These are phyloP conservation scores for Ajuga reptans DNA, from an alignment of 305 asterid genomes.

Conservation along the genomic window DNA sequence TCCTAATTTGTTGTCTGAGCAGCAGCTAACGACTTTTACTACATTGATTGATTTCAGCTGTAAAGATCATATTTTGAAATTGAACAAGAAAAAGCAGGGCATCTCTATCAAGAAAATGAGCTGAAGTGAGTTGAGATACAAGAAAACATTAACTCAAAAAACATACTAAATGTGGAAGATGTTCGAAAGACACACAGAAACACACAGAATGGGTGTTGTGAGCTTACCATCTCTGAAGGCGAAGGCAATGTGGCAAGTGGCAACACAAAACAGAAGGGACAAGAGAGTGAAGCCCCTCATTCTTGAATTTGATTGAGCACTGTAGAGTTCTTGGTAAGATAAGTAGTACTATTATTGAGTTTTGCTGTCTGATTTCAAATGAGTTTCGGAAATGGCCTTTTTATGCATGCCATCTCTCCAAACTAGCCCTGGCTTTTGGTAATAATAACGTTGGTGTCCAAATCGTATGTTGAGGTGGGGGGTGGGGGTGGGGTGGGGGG, in stretches of 20 bases:
- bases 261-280: constrained; percentile 41
- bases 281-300: constrained; percentile 31
- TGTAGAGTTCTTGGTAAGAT: neutral
- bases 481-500: neutral
- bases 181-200: neutral
- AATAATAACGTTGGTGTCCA: constrained; percentile 39
- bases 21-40: no score
- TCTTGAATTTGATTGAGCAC: constrained; percentile 26
- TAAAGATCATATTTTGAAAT: neutral
- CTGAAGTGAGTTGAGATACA: neutral
- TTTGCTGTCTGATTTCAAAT: constrained; percentile 23
- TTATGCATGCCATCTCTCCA: constrained; percentile 47
- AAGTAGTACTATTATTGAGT: neutral
- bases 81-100: neutral
- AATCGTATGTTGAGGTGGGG: neutral
- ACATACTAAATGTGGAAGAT: neutral
- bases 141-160: neutral
- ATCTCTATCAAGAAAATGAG: neutral
- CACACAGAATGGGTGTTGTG: neutral
- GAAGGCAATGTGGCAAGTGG: constrained; percentile 36
- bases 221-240: constrained; percentile 67
- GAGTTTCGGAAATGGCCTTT: constrained; percentile 27
- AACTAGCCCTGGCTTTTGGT: constrained; percentile 26
- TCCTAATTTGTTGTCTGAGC: no score
- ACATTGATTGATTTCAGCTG: neutral